phyloP scores from a whole-genome alignment of 148 eudicot genomes.

The Drosera capensis region DNA sequence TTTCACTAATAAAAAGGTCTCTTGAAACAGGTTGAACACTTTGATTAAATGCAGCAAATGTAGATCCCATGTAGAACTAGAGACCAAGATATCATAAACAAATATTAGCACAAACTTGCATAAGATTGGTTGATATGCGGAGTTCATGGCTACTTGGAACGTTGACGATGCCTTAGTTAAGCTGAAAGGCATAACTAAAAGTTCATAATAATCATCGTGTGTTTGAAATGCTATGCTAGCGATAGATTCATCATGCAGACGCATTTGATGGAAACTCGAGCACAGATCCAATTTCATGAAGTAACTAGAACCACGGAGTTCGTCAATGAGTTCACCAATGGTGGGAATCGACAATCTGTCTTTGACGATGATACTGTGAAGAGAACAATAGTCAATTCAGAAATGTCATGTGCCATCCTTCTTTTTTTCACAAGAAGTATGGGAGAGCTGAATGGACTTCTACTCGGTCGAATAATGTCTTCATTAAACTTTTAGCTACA shows the following conservation, averaged over 20 bases:
- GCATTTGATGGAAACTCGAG: constrained; percentile 2
- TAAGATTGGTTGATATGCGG: background rate
- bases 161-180: constrained; percentile 5
- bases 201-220: background rate
- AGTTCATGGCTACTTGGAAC: constrained; percentile 1
- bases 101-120: constrained; percentile 3
- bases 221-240: constrained; percentile 4
- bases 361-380: background rate
- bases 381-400: no score
- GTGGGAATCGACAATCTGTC: constrained; percentile 1
- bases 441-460: constrained; percentile 1
- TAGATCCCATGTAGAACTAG: no score
- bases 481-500: background rate
- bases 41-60: no score
- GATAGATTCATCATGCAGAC: background rate
- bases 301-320: background rate
- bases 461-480: background rate
- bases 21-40: no score
- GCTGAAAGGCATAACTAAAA: constrained; percentile 5
- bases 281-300: constrained; percentile 5
- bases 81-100: constrained; percentile 4
- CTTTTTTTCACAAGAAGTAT: no score
- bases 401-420: no score
- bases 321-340: constrained; percentile 4
- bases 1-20: no score